These are phyloP conservation scores for Hypericum androsaemum DNA, from an alignment of 345 rosid genomes.

Conservation along the genomic window DNA sequence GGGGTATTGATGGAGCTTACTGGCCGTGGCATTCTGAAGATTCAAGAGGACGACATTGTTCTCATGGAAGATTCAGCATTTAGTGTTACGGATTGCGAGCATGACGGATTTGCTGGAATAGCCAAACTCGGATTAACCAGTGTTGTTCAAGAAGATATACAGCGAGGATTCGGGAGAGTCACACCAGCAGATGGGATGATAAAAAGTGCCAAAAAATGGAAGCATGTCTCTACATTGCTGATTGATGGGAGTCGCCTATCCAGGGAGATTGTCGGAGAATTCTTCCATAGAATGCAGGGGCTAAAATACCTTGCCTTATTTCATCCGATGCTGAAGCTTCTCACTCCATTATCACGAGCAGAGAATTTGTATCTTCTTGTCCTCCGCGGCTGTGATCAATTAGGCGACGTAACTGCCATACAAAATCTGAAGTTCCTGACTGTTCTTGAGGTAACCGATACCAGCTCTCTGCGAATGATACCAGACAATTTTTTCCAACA, in stretches of 20 bases:
- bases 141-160: too few species aligned
- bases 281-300: constrained; percentile 14
- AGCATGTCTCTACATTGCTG: constrained; percentile 25
- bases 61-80: constrained; percentile 29
- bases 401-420: constrained; percentile 14
- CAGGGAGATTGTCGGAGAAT: constrained; percentile 14
- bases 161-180: constrained; percentile 35
- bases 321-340: constrained; percentile 20
- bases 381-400: constrained; percentile 38
- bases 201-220: constrained; percentile 19
- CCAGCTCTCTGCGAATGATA: constrained; percentile 26
- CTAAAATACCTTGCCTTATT: constrained; percentile 40
- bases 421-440: constrained; percentile 16
- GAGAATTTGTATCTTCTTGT: constrained; percentile 34
- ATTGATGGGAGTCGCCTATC: constrained; percentile 34
- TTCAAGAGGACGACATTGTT: constrained; percentile 33
- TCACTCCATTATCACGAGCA: constrained; percentile 11
- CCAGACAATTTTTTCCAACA: constrained; percentile 18
- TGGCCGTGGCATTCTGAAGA: constrained; percentile 34
- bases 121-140: constrained; percentile 27
- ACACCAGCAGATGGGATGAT: constrained; percentile 39
- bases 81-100: constrained; percentile 20
- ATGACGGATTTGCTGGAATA: constrained; percentile 18
- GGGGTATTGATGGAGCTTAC: constrained; percentile 38
- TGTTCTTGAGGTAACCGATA: constrained; percentile 51